A percentile compares a stretch with the other conserved stretches of the same genome.
These are phyloP conservation scores for Solanum commersonii DNA, from an alignment of 257 asterid species.

Conservation along the genomic window DNA sequence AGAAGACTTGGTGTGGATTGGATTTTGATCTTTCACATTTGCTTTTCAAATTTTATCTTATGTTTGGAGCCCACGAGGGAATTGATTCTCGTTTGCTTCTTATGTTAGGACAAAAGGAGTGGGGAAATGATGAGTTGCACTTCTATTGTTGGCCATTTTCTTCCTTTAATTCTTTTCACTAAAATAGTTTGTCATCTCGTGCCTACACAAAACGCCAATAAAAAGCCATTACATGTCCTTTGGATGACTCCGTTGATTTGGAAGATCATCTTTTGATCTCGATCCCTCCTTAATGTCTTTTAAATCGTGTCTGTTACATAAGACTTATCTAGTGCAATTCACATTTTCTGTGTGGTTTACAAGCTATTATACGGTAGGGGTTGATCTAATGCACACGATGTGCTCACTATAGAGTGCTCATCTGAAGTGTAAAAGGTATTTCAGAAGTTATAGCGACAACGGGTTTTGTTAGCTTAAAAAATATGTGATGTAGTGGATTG, in stretches of 20 bases:
- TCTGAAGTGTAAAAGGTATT: no score
- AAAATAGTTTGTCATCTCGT: neutral
- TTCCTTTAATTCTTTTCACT: neutral
- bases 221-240: neutral
- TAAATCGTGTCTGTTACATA: no score
- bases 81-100: neutral
- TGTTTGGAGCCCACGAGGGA: neutral
- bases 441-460: no score
- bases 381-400: no score
- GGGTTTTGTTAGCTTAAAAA: no score
- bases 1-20: neutral
- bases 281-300: no score
- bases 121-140: neutral
- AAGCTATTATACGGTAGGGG: no score
- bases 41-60: neutral
- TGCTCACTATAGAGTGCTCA: no score
- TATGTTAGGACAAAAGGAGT: neutral
- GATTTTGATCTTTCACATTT: neutral
- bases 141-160: neutral
- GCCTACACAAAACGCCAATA: neutral
- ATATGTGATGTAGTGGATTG: neutral
- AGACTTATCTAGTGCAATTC: no score
- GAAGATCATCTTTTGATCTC: neutral
- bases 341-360: rapidly evolving
- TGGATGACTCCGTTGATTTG: neutral